These are phyloP conservation scores for Sequoia sempervirens DNA, from an alignment of 75 land plant species.

Conservation along the genomic window DNA sequence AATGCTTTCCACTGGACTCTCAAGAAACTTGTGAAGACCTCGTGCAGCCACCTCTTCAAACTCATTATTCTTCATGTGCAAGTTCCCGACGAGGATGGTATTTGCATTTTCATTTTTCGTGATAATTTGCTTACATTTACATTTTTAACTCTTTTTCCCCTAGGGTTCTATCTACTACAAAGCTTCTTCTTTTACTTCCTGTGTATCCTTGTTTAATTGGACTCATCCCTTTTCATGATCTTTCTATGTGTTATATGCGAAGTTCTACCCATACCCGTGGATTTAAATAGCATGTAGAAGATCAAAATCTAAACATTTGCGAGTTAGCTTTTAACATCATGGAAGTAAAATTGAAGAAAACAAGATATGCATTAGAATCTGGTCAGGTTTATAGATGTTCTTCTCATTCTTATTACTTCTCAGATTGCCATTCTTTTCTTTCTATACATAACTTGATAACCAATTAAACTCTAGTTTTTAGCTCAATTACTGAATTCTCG, in stretches of 20 bases:
- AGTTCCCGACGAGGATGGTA: slow-evolving; percentile 89
- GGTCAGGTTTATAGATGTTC: not conserved
- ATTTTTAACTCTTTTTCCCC: not conserved
- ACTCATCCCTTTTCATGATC: too few relatives aligned
- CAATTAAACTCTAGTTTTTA: not conserved
- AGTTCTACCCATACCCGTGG: too few relatives aligned
- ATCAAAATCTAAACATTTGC: not conserved
- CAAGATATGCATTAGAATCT: not conserved
- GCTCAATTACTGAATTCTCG: not conserved
- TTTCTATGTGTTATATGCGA: too few relatives aligned
- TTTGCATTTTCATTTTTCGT: not conserved
- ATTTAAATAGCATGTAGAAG: too few relatives aligned
- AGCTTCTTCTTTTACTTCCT: too few relatives aligned
- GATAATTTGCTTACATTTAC: not conserved
- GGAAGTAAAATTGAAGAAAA: too few relatives aligned
- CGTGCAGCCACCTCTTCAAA: slow-evolving; percentile 38
- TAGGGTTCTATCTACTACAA: not conserved
- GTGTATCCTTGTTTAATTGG: too few relatives aligned
- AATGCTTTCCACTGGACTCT: slow-evolving; percentile 31
- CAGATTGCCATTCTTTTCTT: not conserved
- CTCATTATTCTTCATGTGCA: slow-evolving; percentile 80
- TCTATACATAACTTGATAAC: not conserved
- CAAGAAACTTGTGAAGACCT: slow-evolving; percentile 33
- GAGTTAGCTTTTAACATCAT: not conserved
- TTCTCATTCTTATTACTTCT: not conserved